These are phyloP conservation scores for Fusarium vanettenii DNA, from an alignment of 2,329 filamentous ascomycete species.

Conservation along the genomic window DNA sequence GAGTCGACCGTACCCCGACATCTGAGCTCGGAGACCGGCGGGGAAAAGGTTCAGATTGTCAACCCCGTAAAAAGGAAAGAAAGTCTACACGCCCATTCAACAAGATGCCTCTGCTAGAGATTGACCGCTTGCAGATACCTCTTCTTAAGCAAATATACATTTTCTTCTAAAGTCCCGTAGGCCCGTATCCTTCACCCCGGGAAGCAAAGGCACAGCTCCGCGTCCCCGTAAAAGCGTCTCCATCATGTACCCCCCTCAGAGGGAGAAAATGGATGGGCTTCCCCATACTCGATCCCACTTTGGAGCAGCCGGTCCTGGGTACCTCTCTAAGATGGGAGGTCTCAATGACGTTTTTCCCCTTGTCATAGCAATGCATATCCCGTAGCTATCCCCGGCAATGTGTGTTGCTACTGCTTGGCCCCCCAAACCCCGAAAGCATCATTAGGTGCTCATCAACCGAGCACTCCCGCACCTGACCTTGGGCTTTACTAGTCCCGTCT, in stretches of 20 bases:
- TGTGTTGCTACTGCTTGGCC: neutral
- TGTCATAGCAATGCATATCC: neutral
- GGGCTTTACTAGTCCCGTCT: slow-evolving; percentile 2
- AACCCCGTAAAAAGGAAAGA: neutral
- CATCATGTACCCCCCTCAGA: slow-evolving; percentile 34
- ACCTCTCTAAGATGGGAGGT: neutral
- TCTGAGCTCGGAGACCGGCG: slow-evolving; percentile 40
- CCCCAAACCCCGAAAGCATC: slow-evolving; percentile 24
- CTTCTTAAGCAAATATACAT: neutral
- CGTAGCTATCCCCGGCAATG: slow-evolving; percentile 8
- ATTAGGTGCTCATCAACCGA: slow-evolving; percentile 33
- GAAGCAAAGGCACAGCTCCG: slow-evolving; percentile 16
- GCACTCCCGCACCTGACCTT: slow-evolving; percentile 38
- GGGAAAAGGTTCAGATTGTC: slow-evolving; percentile 12
- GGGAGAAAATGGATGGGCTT: slow-evolving; percentile 16
- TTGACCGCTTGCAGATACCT: slow-evolving; percentile 6
- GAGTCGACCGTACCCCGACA: slow-evolving; percentile 34
- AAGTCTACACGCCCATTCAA: neutral
- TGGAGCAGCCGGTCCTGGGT: slow-evolving; percentile 13
- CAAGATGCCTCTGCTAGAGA: neutral
- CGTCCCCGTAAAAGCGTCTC: slow-evolving; percentile 26
- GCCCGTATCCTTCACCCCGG: slow-evolving; percentile 7
- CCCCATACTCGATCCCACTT: slow-evolving; percentile 39
- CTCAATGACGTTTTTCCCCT: slow-evolving; percentile 36
- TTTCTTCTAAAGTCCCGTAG: neutral